Evolutionary conservation across 1,139 yeast species (phyloP), one percentile per base, ranked within the genome.

Genomic region (Candida albicans): DNA sequence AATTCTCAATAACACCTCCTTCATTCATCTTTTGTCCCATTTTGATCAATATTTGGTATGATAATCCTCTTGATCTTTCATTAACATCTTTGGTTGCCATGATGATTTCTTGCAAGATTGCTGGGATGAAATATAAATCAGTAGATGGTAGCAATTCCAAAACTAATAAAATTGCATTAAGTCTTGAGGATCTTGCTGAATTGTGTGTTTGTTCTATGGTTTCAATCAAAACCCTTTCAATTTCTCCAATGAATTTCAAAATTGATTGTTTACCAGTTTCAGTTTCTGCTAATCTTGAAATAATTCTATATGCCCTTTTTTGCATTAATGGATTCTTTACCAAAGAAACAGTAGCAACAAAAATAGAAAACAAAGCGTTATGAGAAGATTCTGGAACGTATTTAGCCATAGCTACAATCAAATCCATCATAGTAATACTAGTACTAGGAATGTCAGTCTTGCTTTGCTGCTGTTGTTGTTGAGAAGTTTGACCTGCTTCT

Each of bases 31-130:
- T 82, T 39, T 80, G 69, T 48, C 95, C 98, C 91, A 91, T 89
- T 42, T 79, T 76, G 41, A 89, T 82, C 50, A 93, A 75, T 33
- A 87, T 75, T 43, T 79, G 79, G 62, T 85, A 93, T 0, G 98
- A 86, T 31, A 83, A 73, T 49, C 84, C 87, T 63, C 99, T 81
- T 2, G 97, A 83, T 68, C 89, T 87, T 65, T 91, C 98, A 61
- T 93, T 93, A 41, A 82, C 84, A 61, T 90, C 97, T 65, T 93
- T 93, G n/a, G 97, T 90, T 31, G 90, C 83, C 59, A 95, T 72
- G 45, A 93, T 91, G 18, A 91, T 83, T 67, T 93, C 99, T 45
- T 96, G 89, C 35, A 90, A 72, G 34, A 87, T 68, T 10, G 87
- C 75, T 22, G 97, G 96, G 52, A 93, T 84, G 58, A 90, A 88